Conservation (phyloP, 305 asterid species). For the Fraxinus sp. region DNA sequence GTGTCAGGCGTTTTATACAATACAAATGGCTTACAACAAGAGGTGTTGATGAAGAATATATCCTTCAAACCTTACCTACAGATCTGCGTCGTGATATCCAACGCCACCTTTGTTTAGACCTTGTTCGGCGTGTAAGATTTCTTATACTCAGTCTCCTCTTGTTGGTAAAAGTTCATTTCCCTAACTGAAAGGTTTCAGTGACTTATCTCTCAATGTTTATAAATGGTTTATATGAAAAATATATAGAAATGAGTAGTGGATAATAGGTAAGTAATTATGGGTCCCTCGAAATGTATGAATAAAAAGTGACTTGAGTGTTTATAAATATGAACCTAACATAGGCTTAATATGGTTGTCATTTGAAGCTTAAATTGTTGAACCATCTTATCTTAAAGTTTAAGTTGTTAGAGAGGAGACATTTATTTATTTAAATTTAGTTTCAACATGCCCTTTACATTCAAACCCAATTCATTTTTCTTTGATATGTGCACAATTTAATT, state of each 20-base stretch:
- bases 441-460: neutral
- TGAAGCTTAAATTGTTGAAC: neutral
- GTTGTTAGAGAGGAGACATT: neutral
- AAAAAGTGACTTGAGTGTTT: neutral
- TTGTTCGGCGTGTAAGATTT: constrained; percentile 67
- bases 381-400: neutral
- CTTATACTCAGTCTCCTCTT: neutral
- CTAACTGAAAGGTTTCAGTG: neutral
- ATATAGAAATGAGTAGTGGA: neutral
- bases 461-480: neutral
- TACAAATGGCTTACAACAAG: constrained; percentile 80
- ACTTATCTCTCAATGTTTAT: neutral
- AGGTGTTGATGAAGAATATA: constrained; percentile 71
- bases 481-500: neutral
- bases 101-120: constrained; percentile 76
- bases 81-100: constrained; percentile 78
- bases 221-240: neutral
- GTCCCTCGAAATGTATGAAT: neutral
- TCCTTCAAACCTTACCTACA: constrained; percentile 58
- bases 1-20: constrained; percentile 62
- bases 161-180: neutral
- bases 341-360: neutral
- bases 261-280: neutral
- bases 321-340: neutral
- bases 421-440: neutral